These are phyloP conservation scores for Mycogone perniciosa DNA, from an alignment of 2,329 filamentous ascomycete species.

Conservation along the genomic window DNA sequence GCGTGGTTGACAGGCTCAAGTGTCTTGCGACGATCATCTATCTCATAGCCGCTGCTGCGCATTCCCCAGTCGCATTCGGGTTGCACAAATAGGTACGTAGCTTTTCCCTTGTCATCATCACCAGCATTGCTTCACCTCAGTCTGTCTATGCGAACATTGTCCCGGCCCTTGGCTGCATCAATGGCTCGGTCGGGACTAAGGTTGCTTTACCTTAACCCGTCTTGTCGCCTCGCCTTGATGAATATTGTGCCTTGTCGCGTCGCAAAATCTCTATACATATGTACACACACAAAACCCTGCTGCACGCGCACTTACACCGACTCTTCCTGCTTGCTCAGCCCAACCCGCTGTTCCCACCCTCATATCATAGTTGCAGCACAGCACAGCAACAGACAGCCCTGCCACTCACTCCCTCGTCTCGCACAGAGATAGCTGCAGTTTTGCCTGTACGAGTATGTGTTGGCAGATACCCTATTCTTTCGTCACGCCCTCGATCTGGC, in stretches of 20 bases:
- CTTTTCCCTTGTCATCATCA: conserved; percentile 8
- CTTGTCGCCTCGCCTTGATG: not conserved
- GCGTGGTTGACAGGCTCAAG: conserved; percentile 10
- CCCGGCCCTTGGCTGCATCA: conserved; percentile 6
- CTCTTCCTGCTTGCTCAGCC: conserved; percentile 16
- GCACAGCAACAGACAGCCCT: no score
- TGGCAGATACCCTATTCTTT: conserved; percentile 11
- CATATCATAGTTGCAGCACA: not conserved
- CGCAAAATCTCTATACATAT: not conserved
- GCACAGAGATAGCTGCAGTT: conserved; percentile 17
- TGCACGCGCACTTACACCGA: conserved; percentile 21
- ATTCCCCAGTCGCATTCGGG: not conserved
- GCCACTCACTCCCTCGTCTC: not conserved
- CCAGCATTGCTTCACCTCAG: not conserved
- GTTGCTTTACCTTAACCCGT: not conserved
- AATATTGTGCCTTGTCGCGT: not conserved
- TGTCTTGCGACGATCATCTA: conserved; percentile 4
- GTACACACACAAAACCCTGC: not conserved
- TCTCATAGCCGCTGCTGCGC: conserved; percentile 4
- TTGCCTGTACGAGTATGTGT: conserved; percentile 19
- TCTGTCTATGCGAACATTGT: not conserved
- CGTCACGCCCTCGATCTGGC: conserved; percentile 9
- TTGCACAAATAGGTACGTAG: conserved; percentile 10
- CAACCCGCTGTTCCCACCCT: conserved; percentile 2
- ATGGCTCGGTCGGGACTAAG: not conserved